phyloP scores from a whole-genome alignment of 1,139 yeast genomes.

The Yamadazyma aaseri region DNA sequence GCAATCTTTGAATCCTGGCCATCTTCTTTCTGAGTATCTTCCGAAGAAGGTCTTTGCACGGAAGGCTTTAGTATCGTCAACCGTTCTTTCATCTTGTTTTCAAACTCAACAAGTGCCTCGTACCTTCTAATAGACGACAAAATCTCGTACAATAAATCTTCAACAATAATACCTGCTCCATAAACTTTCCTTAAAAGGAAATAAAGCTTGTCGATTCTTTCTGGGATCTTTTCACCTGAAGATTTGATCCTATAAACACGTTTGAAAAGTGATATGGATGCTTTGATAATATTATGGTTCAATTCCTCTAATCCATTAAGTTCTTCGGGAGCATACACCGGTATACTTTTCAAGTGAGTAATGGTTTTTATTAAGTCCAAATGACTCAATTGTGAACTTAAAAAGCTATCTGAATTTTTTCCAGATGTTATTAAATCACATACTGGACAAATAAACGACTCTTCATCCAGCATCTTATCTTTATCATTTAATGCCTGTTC shows the following conservation, averaged over 20 bases:
- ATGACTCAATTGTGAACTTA: slow-evolving; percentile 22
- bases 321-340: slow-evolving; percentile 42
- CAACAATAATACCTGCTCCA: slow-evolving; percentile 31
- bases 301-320: slow-evolving; percentile 23
- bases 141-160: slow-evolving; percentile 22
- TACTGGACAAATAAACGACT: slow-evolving; percentile 61
- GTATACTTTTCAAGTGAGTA: slow-evolving; percentile 32
- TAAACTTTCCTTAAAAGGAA: slow-evolving; percentile 34
- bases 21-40: neutral
- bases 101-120: slow-evolving; percentile 3
- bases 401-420: slow-evolving; percentile 15
- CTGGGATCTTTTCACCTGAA: slow-evolving; percentile 9
- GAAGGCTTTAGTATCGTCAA: neutral
- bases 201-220: slow-evolving; percentile 25
- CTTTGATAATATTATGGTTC: slow-evolving; percentile 12
- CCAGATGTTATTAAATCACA: slow-evolving; percentile 43
- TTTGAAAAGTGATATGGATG: slow-evolving; percentile 10
- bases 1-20: too few species aligned
- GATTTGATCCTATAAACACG: slow-evolving; percentile 17
- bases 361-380: slow-evolving; percentile 18
- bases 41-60: neutral
- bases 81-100: neutral
- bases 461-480: slow-evolving; percentile 30
- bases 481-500: slow-evolving; percentile 16
- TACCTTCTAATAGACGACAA: slow-evolving; percentile 19